Percentiles rank a stretch among this genome's conserved stretches.
phyloP scores from a whole-genome alignment of 1,284 basidiomycete species.

The Vanrija sp. region DNA sequence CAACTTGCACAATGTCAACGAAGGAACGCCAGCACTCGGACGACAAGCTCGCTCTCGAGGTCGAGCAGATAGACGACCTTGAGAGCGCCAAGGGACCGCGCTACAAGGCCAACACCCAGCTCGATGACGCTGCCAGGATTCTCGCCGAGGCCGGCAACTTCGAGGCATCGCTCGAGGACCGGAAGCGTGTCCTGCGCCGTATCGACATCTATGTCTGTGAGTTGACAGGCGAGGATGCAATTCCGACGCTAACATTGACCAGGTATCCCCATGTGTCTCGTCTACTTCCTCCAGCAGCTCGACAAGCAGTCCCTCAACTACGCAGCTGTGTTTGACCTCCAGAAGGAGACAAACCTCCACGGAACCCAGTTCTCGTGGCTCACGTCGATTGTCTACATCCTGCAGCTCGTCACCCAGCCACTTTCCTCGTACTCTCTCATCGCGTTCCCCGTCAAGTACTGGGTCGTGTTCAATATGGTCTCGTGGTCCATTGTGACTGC shows the following conservation, averaged over 20 bases:
- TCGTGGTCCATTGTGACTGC: slow-evolving; percentile 36
- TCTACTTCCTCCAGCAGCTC: slow-evolving; percentile 35
- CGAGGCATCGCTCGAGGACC: slow-evolving; percentile 9
- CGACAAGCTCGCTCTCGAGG: slow-evolving; percentile 2
- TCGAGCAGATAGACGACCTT: slow-evolving; percentile 2
- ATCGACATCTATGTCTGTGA: slow-evolving; percentile 17
- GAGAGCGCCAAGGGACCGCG: background rate
- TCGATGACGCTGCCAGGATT: slow-evolving; percentile 13
- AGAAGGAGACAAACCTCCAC: slow-evolving; percentile 13
- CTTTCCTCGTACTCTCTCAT: slow-evolving; percentile 23
- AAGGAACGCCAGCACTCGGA: background rate
- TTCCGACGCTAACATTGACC: background rate
- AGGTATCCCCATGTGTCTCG: slow-evolving; percentile 36
- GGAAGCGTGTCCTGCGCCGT: slow-evolving; percentile 9
- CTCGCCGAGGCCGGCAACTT: slow-evolving; percentile 11
- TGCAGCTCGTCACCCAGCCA: slow-evolving; percentile 24
- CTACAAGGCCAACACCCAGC: slow-evolving; percentile 12
- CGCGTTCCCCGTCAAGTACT: slow-evolving; percentile 23
- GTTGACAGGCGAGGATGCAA: background rate
- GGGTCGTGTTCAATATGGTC: slow-evolving; percentile 8
- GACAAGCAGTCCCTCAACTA: slow-evolving; percentile 46
- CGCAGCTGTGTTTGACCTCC: slow-evolving; percentile 39
- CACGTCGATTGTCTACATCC: slow-evolving; percentile 22
- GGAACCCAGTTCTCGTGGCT: slow-evolving; percentile 27
- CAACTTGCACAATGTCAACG: background rate